Evolutionary conservation across 2,329 filamentous ascomycete genomes (phyloP).

Genomic region (Cyphellophora europaea): DNA sequence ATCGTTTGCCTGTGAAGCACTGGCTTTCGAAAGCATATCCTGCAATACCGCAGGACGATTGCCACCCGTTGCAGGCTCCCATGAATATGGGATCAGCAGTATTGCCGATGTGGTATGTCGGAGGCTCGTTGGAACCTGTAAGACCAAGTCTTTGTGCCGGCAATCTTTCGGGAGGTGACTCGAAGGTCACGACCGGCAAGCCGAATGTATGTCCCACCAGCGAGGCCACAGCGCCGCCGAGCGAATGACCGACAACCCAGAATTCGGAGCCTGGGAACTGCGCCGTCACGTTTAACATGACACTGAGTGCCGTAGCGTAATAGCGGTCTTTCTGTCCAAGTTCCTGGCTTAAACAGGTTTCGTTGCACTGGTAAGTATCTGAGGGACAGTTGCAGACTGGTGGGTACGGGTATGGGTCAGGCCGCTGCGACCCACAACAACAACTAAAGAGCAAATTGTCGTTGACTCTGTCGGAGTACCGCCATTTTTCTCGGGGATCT

Average conservation of each 20-base stretch:
- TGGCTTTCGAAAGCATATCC: conserved; percentile 16
- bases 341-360: conserved; percentile 11
- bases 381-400: conserved; percentile 14
- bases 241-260: conserved; percentile 16
- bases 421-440: conserved; percentile 14
- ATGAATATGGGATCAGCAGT: conserved; percentile 17
- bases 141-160: conserved; percentile 13
- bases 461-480: conserved; percentile 10
- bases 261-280: conserved; percentile 11
- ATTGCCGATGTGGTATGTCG: conserved; percentile 14
- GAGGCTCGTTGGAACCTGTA: conserved; percentile 3
- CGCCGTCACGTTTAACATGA: conserved; percentile 7
- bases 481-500: conserved; percentile 9
- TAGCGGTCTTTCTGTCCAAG: conserved; percentile 11
- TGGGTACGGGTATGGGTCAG: conserved; percentile 11
- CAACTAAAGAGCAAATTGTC: conserved; percentile 18
- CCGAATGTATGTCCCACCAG: conserved; percentile 13
- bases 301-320: conserved; percentile 10
- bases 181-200: conserved; percentile 12
- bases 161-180: conserved; percentile 13
- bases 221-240: conserved; percentile 13
- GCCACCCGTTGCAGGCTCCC: conserved; percentile 15
- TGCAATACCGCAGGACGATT: conserved; percentile 10
- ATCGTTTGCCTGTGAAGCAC: conserved; percentile 13
- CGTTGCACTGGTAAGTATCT: conserved; percentile 13